These are phyloP conservation scores for Coemansia sp. DNA, from an alignment of 192 early-diverging fungal genomes.

Conservation along the genomic window DNA sequence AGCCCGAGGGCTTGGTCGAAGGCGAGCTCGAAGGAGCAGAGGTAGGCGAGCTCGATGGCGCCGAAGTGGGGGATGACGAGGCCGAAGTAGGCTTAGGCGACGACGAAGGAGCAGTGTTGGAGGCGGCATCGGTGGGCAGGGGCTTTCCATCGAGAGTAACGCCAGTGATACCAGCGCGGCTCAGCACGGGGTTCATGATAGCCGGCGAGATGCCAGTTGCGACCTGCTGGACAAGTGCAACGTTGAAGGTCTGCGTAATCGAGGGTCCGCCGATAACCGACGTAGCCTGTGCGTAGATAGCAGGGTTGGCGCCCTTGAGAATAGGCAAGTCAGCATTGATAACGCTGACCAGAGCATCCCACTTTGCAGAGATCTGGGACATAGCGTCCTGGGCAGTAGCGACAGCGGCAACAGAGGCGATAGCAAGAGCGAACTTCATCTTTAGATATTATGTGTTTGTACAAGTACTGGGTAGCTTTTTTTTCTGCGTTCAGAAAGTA, in stretches of 20 bases:
- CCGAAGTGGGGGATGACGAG: background rate
- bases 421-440: slow-evolving; percentile 47
- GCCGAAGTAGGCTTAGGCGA: slow-evolving; percentile 8
- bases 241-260: slow-evolving; percentile 36
- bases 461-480: slow-evolving; percentile 9
- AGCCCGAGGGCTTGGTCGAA: background rate
- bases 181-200: slow-evolving; percentile 48
- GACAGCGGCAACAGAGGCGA: slow-evolving; percentile 20
- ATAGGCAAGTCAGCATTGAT: slow-evolving; percentile 43
- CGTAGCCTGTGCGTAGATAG: slow-evolving; percentile 44
- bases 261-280: slow-evolving; percentile 42
- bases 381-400: slow-evolving; percentile 33
- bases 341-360: slow-evolving; percentile 33
- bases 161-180: slow-evolving; percentile 44
- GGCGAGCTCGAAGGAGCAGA: background rate
- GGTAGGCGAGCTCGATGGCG: slow-evolving; percentile 1
- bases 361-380: slow-evolving; percentile 40
- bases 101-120: background rate
- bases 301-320: slow-evolving; percentile 40
- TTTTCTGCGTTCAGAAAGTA: background rate
- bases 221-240: slow-evolving; percentile 43
- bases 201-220: slow-evolving; percentile 49
- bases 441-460: slow-evolving; percentile 14
- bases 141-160: slow-evolving; percentile 47
- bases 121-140: slow-evolving; percentile 16